Base-by-base conservation (phyloP, 768 basidiomycete genomes). In the Tricholoma sp. region DNA sequence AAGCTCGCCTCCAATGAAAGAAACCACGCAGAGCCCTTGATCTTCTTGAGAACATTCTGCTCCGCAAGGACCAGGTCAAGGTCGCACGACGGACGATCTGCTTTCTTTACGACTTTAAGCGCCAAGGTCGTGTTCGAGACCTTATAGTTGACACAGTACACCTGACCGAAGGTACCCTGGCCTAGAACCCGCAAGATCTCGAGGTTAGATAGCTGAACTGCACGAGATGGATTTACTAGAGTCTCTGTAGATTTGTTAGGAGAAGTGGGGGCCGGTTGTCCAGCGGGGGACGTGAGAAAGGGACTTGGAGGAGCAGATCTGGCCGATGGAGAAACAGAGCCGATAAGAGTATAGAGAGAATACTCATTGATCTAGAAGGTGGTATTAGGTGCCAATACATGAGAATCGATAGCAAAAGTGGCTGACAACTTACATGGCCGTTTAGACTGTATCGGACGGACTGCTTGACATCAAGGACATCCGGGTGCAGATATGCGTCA, bases 81-180 rank as follows among this genome's bases (percentile, higher is more conserved):
- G 2, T 56, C 48, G 6, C 18, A 33, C 1, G 28, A 36, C 4
- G 42, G 4, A 44, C 51, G 47, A 1, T 18, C 24, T 4, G 45
- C n/a, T 15, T 57, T 28, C 2, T 54, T 44, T 11, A 62, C 47
- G 13, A 63, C 55, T 50, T 63, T 63, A 17, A 63, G 48, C 12
- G 62, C 62, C 10, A 52, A 39, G 15, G 51, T 49, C 15, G 50
- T 44, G 3, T 52, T 50, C 15, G 57, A 53, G 1, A 57, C 49
- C 17, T 55, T 54, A 31, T 63, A 50, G 6, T 44, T 29, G 7
- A 56, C 54, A 20, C 57, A 32, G 32, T 61, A 57, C 4, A 63
- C 62, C 15, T 56, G 48, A 12, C 60, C 60, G 33, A 34, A 56
- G 5, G 58, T 50, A 2, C 62, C 62, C 28, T 47, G 42, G 18